Base-by-base conservation (phyloP, 1,284 basidiomycete species). In the Boletellus deceptivus region DNA sequence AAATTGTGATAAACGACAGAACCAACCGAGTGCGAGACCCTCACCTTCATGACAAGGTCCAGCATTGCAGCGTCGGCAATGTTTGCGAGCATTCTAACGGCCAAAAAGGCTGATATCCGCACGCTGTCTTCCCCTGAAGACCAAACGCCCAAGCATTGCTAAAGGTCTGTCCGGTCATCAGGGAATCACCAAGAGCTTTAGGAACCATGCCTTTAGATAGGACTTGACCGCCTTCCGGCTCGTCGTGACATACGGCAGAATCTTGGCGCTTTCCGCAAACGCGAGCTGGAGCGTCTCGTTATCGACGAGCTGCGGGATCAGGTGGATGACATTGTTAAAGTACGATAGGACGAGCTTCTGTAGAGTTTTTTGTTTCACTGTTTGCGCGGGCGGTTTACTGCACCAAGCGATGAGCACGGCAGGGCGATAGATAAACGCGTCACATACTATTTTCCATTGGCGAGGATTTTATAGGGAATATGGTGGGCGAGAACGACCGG, bases 301-400 rank as follows among this genome's bases (percentile, higher is more conserved):
- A 63, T 81, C 85, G 6, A 89, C 86, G 3, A 94, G 75, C 57
- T 94, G 89, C 8, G 82, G 79, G 53, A 93, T 79, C 35, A 96
- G 70, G 59, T 91, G 84, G 22, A 93, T 77, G 42, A 91, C 72
- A 56, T 93, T 96, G 65, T 88, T 82, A 66, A 96, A 93, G 71
- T 91, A 93, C 4, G 93, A 93, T 17, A 94, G 77, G 53, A 98
- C 82, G 22, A 97, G 76, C 61, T 93, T 93, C 68, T 93, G 91
- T n/a, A 98, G 77, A 0, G 86, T 77, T 66, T 84, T 83, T 64
- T 83, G 80, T 68, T 89, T 91, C 43, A 78, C 73, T 20, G 84
- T 89, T 57, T 92, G 85, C 9, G 83, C 74, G 1, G 89, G 86
- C 34, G 84, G 75, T 75, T 90, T 93, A 63, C 90, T 93, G 33